Evolutionary conservation across 2,329 filamentous ascomycete species (phyloP).

Genomic region (Alternaria ethzedia): DNA sequence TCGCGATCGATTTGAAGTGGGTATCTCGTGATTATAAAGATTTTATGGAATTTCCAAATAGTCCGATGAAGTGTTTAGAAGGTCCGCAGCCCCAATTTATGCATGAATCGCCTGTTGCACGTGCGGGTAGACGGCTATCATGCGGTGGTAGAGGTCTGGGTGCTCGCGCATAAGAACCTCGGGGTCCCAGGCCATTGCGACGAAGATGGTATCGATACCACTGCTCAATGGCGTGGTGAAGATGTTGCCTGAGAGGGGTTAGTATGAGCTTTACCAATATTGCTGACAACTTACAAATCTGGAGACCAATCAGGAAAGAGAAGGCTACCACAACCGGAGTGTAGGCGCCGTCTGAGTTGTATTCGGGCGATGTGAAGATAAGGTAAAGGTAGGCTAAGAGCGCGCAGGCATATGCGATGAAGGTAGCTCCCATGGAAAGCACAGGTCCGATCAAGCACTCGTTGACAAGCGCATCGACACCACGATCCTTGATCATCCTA

Average conservation of each 20-base stretch:
- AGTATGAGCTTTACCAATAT: background rate
- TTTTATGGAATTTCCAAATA: background rate
- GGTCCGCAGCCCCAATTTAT: background rate
- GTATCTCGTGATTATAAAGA: constrained; percentile 9
- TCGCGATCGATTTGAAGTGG: constrained; percentile 13
- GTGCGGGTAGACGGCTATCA: constrained; percentile 83
- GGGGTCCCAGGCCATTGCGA: constrained; percentile 72
- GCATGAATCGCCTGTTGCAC: constrained; percentile 79
- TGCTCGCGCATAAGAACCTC: constrained; percentile 81
- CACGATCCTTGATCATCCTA: constrained; percentile 85
- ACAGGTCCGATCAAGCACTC: constrained; percentile 74
- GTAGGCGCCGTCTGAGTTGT: constrained; percentile 72
- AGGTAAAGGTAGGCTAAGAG: constrained; percentile 88
- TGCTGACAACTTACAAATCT: constrained; percentile 71
- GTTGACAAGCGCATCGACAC: constrained; percentile 88
- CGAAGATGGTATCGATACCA: constrained; percentile 92
- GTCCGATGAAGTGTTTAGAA: background rate
- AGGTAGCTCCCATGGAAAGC: constrained; percentile 77
- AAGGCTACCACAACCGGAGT: constrained; percentile 83
- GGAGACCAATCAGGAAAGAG: constrained; percentile 86
- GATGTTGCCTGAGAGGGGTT: constrained; percentile 63
- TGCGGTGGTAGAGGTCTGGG: constrained; percentile 77
- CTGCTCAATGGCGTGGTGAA: constrained; percentile 88
- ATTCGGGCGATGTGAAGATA: constrained; percentile 77
- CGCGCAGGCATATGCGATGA: constrained; percentile 82